phyloP scores from a whole-genome alignment of 2,329 filamentous ascomycete genomes.

The Botryotinia convoluta region DNA sequence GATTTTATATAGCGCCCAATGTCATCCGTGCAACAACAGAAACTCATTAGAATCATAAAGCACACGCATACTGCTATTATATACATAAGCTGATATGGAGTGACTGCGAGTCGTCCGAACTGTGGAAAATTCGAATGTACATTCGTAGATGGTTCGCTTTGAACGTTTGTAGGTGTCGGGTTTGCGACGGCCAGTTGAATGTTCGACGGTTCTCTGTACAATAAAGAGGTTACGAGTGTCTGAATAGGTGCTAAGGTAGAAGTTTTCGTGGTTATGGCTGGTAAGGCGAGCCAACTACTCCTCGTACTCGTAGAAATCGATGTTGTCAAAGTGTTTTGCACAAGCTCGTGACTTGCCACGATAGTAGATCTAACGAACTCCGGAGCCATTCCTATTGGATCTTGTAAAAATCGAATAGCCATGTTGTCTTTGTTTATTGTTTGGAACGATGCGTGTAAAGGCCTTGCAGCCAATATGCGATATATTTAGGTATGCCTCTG shows the following conservation, averaged over 20 bases:
- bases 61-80: conserved; percentile 12
- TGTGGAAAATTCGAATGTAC: background rate
- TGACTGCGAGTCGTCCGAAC: background rate
- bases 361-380: background rate
- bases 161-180: background rate
- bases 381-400: background rate
- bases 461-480: background rate
- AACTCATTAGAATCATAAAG: conserved; percentile 13
- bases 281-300: background rate
- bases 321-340: background rate
- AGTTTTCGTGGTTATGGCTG: background rate
- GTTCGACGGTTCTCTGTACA: background rate
- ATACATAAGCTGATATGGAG: conserved; percentile 16
- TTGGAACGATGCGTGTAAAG: background rate
- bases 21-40: conserved; percentile 15
- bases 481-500: background rate
- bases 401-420: background rate
- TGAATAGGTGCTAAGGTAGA: background rate
- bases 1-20: conserved; percentile 15
- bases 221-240: conserved; percentile 9
- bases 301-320: background rate
- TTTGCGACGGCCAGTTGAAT: background rate
- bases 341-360: background rate
- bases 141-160: background rate
- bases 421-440: background rate